A percentile compares a stretch with the other conserved stretches of the same genome.
Conservation (phyloP, 768 basidiomycete genomes). For the Galerina marginata region DNA sequence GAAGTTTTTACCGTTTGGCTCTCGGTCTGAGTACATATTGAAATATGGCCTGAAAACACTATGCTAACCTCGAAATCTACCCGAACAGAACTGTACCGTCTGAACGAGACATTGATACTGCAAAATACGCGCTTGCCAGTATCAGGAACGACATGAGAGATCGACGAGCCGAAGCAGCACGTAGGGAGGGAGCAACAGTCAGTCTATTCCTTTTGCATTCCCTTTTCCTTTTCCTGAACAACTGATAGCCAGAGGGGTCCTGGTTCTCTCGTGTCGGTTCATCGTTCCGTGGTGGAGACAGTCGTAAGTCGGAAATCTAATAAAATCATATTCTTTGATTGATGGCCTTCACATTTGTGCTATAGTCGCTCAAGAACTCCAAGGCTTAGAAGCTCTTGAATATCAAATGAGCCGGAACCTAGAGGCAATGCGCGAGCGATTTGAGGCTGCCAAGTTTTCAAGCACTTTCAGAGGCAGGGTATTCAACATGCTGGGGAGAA, state of each 20-base stretch:
- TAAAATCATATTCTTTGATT: background rate
- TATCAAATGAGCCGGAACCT: slow-evolving; percentile 69
- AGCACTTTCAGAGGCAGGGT: slow-evolving; percentile 60
- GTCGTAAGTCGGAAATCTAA: slow-evolving; percentile 31
- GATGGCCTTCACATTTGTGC: background rate
- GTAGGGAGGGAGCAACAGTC: slow-evolving; percentile 18
- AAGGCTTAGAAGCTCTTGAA: slow-evolving; percentile 70
- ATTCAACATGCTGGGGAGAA: slow-evolving; percentile 47
- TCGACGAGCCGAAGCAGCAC: slow-evolving; percentile 39
- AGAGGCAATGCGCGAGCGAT: slow-evolving; percentile 52
- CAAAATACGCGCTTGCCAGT: slow-evolving; percentile 62
- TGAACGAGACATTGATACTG: slow-evolving; percentile 56
- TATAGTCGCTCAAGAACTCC: slow-evolving; percentile 60
- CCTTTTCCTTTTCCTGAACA: background rate
- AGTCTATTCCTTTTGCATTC: background rate
- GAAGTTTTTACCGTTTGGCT: slow-evolving; percentile 56
- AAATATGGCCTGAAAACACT: background rate
- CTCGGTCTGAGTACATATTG: slow-evolving; percentile 26
- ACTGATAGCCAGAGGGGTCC: slow-evolving; percentile 28
- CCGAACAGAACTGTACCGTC: slow-evolving; percentile 43
- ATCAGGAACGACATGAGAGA: slow-evolving; percentile 62
- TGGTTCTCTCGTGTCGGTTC: slow-evolving; percentile 60
- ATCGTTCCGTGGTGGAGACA: slow-evolving; percentile 53
- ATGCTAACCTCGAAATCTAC: background rate
- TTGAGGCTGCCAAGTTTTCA: slow-evolving; percentile 53